Evolutionary conservation across 192 early-diverging fungal genomes (phyloP).

Genomic region (Rhizophlyctis rosea): DNA sequence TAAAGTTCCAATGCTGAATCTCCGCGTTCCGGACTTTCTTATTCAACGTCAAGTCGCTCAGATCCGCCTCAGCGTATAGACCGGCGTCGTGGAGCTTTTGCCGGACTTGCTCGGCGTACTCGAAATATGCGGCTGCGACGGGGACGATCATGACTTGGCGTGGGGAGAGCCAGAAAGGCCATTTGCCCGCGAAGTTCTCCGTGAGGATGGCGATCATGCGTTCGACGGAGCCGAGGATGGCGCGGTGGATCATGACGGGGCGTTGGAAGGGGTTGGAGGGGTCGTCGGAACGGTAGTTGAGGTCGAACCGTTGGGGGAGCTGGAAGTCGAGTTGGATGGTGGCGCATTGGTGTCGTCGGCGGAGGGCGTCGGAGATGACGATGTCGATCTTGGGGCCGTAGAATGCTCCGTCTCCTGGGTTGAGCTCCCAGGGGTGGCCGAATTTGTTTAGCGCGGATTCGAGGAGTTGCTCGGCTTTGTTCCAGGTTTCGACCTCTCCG

Average conservation of each 20-base stretch:
- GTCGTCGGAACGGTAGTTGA: constrained; percentile 80
- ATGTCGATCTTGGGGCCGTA: constrained; percentile 99
- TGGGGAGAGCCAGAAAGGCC: constrained; percentile 98
- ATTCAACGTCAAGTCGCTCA: constrained; percentile 82
- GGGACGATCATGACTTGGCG: constrained; percentile 91
- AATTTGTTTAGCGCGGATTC: constrained; percentile 74
- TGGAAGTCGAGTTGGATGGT: constrained; percentile 99
- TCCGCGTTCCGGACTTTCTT: constrained; percentile 98
- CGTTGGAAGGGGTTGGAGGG: constrained; percentile 56
- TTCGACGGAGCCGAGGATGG: constrained; percentile 95
- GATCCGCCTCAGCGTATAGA: constrained; percentile 82
- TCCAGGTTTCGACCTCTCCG: constrained; percentile 86
- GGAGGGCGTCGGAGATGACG: constrained; percentile 87
- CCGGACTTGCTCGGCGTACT: constrained; percentile 77
- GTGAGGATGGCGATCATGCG: constrained; percentile 93
- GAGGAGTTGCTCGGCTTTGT: constrained; percentile 85
- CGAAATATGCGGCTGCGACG: constrained; percentile 71
- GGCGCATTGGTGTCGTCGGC: constrained; percentile 91
- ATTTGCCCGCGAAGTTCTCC: constrained; percentile 95
- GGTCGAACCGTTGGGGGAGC: constrained; percentile 88
- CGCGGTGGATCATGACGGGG: constrained; percentile 98
- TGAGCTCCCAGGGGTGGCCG: constrained; percentile 79
- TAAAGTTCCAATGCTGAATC: constrained; percentile 93
- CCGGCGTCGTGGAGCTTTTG: constrained; percentile 68
- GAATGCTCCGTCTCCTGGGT: constrained; percentile 97